Evolutionary conservation across 2,329 filamentous ascomycete genomes (phyloP).

Genomic region (Neonectria punicea): DNA sequence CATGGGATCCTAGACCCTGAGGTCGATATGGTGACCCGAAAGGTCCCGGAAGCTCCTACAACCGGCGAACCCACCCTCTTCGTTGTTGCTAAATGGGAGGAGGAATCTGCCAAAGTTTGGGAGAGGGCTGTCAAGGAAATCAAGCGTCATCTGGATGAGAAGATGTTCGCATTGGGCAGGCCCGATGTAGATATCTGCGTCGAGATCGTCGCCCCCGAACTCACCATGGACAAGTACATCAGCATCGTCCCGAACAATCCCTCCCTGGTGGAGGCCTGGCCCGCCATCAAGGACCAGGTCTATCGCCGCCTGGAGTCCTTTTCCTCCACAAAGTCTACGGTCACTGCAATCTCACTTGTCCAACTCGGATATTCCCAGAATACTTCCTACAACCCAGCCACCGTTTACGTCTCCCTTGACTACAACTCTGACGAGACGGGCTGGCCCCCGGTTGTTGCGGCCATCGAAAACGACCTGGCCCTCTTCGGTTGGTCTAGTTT

Average conservation of each 20-base stretch:
- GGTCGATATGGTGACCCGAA: too few relatives aligned
- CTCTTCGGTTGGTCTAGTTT: neutral
- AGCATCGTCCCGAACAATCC: neutral
- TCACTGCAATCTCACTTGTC: neutral
- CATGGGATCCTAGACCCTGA: too few relatives aligned
- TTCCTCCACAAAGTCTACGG: neutral
- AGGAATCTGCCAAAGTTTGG: too few relatives aligned
- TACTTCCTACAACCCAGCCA: neutral
- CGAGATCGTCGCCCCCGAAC: neutral
- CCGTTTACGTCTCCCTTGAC: conserved; percentile 8
- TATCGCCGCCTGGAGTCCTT: neutral
- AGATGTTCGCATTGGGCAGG: too few relatives aligned
- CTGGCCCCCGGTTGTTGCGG: neutral
- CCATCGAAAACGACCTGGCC: neutral
- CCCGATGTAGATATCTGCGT: neutral
- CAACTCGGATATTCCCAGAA: neutral
- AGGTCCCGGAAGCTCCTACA: too few relatives aligned
- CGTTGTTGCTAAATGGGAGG: too few relatives aligned
- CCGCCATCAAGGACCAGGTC: neutral
- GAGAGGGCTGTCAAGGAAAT: too few relatives aligned
- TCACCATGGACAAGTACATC: neutral
- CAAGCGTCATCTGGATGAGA: too few relatives aligned
- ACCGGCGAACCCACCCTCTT: too few relatives aligned
- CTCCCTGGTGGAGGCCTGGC: neutral
- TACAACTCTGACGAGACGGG: neutral